Conservation (phyloP, 2,329 filamentous ascomycete species). For the Penicillium sp. region DNA sequence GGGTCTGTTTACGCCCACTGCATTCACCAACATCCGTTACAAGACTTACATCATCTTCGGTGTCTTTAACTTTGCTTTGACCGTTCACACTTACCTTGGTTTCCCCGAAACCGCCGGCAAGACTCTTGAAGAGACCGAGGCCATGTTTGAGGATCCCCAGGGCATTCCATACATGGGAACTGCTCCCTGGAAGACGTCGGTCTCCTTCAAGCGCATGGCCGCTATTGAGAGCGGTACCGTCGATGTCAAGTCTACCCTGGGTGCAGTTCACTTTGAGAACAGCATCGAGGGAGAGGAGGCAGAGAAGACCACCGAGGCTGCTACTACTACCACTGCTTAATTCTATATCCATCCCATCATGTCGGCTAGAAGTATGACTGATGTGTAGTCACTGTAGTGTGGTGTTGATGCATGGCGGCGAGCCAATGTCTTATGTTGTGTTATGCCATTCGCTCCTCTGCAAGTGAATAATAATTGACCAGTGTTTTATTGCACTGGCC, state of each 20-base stretch:
- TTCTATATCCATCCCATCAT: background rate
- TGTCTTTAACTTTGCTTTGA: slow-evolving; percentile 64
- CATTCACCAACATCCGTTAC: slow-evolving; percentile 54
- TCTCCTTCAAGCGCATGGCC: slow-evolving; percentile 26
- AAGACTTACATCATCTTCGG: slow-evolving; percentile 72
- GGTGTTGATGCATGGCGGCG: too few relatives aligned
- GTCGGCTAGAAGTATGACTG: background rate
- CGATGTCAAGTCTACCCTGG: slow-evolving; percentile 16
- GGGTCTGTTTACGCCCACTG: slow-evolving; percentile 55
- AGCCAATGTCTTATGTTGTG: background rate
- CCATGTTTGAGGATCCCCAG: slow-evolving; percentile 55
- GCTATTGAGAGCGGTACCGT: slow-evolving; percentile 28
- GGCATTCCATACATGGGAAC: slow-evolving; percentile 35
- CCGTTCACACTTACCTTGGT: slow-evolving; percentile 62
- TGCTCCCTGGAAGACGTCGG: slow-evolving; percentile 36
- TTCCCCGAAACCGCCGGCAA: slow-evolving; percentile 69
- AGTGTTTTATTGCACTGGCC: too few relatives aligned
- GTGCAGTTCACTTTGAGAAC: slow-evolving; percentile 5
- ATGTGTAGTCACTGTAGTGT: too few relatives aligned
- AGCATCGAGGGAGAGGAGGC: background rate
- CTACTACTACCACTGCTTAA: background rate
- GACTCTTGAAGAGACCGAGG: slow-evolving; percentile 72
- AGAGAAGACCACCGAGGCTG: background rate
- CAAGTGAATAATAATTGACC: too few relatives aligned
- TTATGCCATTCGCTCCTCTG: too few relatives aligned